Evolutionary conservation across 2,329 filamentous ascomycete species (phyloP).

Genomic region (Fusarium sp.): DNA sequence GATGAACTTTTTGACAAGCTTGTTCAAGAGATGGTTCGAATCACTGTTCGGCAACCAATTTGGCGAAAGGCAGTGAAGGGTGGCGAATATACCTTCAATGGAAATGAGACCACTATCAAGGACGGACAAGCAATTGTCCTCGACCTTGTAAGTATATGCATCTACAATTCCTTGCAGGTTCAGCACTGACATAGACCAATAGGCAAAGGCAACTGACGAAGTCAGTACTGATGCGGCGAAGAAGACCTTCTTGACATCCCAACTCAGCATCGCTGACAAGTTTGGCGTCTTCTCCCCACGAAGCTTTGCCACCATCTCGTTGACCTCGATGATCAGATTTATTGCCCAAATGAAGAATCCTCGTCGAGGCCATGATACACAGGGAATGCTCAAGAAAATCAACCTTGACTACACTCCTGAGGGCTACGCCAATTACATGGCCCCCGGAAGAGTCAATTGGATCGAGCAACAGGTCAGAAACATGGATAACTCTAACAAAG

Average conservation of each 20-base stretch:
- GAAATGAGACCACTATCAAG: no score
- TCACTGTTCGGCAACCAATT: no score
- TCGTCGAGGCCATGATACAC: constrained; percentile 42
- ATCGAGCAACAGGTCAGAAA: constrained; percentile 1
- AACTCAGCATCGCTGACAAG: constrained; percentile 13
- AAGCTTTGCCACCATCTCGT: not conserved
- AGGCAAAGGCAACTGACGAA: no score
- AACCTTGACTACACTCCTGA: constrained; percentile 28
- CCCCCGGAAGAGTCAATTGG: not conserved
- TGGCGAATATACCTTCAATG: no score
- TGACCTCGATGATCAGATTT: constrained; percentile 40
- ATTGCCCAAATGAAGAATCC: constrained; percentile 42
- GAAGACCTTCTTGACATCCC: not conserved
- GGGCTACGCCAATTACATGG: constrained; percentile 45
- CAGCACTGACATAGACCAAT: no score
- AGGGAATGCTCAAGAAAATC: constrained; percentile 39
- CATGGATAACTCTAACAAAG: not conserved
- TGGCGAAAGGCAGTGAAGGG: no score
- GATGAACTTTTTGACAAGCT: no score
- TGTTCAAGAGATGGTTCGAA: no score
- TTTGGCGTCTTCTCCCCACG: constrained; percentile 12
- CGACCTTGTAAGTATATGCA: no score
- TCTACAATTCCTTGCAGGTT: no score
- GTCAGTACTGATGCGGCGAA: not conserved
- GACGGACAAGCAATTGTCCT: no score